Conservation (phyloP, 371 early-diverging fungal genomes). For the Rhizopus microsporus region DNA sequence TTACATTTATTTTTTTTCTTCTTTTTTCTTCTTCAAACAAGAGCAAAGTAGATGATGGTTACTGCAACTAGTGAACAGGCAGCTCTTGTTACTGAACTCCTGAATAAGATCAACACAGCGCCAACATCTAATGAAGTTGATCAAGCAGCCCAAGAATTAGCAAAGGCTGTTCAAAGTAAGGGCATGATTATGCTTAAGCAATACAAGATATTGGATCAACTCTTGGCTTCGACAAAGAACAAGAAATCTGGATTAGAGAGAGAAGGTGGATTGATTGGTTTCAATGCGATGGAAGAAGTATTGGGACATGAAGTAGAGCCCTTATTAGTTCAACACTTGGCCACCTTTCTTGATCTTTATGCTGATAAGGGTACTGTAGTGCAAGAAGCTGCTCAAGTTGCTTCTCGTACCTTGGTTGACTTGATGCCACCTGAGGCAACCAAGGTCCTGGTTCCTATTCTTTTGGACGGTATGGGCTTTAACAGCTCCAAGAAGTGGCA, state of each 20-base stretch:
- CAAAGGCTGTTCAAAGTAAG: slow-evolving; percentile 46
- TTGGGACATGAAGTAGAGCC: slow-evolving; percentile 63
- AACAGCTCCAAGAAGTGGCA: slow-evolving; percentile 75
- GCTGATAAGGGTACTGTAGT: slow-evolving; percentile 77
- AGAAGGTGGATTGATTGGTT: slow-evolving; percentile 72
- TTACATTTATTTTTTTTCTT: slow-evolving; percentile 2
- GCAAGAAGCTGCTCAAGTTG: slow-evolving; percentile 72
- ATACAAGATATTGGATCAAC: slow-evolving; percentile 55
- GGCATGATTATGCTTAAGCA: slow-evolving; percentile 62
- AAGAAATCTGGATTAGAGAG: slow-evolving; percentile 74
- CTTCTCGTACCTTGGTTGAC: slow-evolving; percentile 54
- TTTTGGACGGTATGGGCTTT: slow-evolving; percentile 60
- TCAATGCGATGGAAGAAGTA: slow-evolving; percentile 64
- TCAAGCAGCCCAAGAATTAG: slow-evolving; percentile 57
- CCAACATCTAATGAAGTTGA: slow-evolving; percentile 61
- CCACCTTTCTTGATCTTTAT: slow-evolving; percentile 60
- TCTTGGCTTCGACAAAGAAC: slow-evolving; percentile 60
- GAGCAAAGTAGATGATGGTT: slow-evolving; percentile 20
- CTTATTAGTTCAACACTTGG: slow-evolving; percentile 58
- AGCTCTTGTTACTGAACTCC: slow-evolving; percentile 38
- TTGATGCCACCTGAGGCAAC: slow-evolving; percentile 62
- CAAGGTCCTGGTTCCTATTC: slow-evolving; percentile 56
- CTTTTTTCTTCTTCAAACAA: not conserved
- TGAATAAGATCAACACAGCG: slow-evolving; percentile 59
- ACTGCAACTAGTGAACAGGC: slow-evolving; percentile 34